A percentile compares a stretch with the other conserved stretches of the same genome.
phyloP scores from a whole-genome alignment of 495 filamentous ascomycete species.

The Aspergillus leporis region DNA sequence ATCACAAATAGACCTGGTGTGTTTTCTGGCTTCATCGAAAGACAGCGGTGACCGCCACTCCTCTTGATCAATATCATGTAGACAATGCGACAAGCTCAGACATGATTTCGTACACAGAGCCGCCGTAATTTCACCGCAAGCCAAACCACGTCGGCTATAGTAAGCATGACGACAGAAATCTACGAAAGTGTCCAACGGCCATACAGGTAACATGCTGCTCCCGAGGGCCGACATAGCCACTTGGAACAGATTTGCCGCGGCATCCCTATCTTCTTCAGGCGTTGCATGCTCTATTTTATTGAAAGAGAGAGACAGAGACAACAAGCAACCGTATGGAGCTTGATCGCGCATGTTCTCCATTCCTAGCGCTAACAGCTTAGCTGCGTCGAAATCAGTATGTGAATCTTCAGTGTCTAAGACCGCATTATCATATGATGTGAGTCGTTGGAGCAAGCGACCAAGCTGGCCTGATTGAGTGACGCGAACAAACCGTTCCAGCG shows the following conservation, averaged over 20 bases:
- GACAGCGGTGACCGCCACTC: background rate
- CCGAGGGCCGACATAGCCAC: background rate
- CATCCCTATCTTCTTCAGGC: background rate
- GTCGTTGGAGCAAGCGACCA: slow-evolving; percentile 1
- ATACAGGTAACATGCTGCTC: background rate
- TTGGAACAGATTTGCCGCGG: background rate
- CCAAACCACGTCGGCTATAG: background rate
- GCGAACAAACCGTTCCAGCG: background rate
- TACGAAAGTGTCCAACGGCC: background rate
- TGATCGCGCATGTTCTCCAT: background rate
- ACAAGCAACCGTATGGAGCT: background rate
- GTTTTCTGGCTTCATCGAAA: background rate
- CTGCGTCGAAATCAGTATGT: background rate
- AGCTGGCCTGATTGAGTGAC: background rate
- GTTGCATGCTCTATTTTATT: background rate
- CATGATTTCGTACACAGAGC: slow-evolving; percentile 1
- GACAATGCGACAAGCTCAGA: slow-evolving; percentile 1
- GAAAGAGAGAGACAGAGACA: background rate
- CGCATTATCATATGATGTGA: background rate
- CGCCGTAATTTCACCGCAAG: background rate
- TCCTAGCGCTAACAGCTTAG: background rate
- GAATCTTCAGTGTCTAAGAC: background rate
- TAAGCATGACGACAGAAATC: background rate
- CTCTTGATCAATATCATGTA: background rate
- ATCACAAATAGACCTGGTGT: slow-evolving; percentile 3